Conservation (phyloP, 2,329 filamentous ascomycete genomes). For the Aureobasidium vineae region DNA sequence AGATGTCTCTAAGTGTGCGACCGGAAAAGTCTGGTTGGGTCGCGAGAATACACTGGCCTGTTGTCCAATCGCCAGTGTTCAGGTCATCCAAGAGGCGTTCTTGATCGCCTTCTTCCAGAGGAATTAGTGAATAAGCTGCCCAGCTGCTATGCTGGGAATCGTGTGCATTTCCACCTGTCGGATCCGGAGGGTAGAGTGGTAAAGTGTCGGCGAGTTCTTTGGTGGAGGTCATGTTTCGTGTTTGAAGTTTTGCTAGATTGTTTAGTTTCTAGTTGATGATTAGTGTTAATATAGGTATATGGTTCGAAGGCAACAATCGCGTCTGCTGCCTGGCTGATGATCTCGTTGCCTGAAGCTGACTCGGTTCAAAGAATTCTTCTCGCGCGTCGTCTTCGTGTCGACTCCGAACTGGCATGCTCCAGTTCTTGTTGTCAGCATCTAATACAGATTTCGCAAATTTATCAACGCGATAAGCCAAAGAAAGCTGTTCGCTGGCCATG, state of each 20-base stretch:
- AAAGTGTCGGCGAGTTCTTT: constrained; percentile 4
- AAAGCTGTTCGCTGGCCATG: no score
- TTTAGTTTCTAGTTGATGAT: not conserved
- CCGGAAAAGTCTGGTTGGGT: constrained; percentile 3
- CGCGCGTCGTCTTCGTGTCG: constrained; percentile 1
- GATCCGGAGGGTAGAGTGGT: not conserved
- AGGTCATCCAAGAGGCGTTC: not conserved
- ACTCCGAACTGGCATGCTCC: no score
- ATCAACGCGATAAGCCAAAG: not conserved
- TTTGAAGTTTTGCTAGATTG: not conserved
- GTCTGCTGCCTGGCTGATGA: constrained; percentile 7
- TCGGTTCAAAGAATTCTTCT: not conserved
- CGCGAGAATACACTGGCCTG: not conserved
- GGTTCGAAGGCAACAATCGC: not conserved
- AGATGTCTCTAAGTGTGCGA: constrained; percentile 2
- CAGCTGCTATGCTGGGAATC: not conserved
- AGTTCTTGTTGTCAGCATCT: no score
- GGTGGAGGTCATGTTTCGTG: not conserved
- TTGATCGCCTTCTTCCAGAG: not conserved
- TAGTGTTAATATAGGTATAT: not conserved
- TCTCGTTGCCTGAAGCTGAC: not conserved
- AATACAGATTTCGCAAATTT: not conserved
- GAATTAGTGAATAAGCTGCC: not conserved
- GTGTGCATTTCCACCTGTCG: not conserved
- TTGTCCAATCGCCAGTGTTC: constrained; percentile 6